Evolutionary conservation across 2,329 filamentous ascomycete genomes (phyloP).

Genomic region (Coniosporium tulheliwenetii): DNA sequence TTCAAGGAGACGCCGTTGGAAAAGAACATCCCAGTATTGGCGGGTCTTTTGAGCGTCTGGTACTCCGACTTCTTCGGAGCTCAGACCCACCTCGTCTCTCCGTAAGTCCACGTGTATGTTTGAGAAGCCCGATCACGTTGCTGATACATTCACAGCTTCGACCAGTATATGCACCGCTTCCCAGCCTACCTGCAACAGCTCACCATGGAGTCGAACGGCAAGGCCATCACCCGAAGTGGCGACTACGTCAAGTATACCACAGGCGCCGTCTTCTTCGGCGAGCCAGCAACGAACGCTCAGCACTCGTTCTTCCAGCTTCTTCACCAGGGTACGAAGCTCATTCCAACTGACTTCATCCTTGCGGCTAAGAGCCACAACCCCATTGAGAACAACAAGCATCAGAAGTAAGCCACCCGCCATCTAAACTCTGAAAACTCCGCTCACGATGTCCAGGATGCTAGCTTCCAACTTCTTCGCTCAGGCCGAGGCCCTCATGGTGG

Average conservation of each 20-base stretch:
- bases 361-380: slow-evolving; percentile 96
- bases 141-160: slow-evolving; percentile 46
- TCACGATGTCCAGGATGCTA: slow-evolving; percentile 43
- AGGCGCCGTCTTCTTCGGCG: slow-evolving; percentile 87
- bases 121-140: not conserved
- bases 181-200: slow-evolving; percentile 97
- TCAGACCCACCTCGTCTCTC: slow-evolving; percentile 92
- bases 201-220: slow-evolving; percentile 99
- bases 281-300: slow-evolving; percentile 97
- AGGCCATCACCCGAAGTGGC: slow-evolving; percentile 80
- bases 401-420: slow-evolving; percentile 39
- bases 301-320: slow-evolving; percentile 99
- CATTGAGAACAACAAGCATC: slow-evolving; percentile 79
- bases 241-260: slow-evolving; percentile 94
- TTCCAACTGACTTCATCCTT: slow-evolving; percentile 94
- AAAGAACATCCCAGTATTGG: slow-evolving; percentile 88
- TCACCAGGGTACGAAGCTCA: slow-evolving; percentile 97
- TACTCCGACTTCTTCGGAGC: slow-evolving; percentile 98
- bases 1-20: slow-evolving; percentile 82
- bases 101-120: slow-evolving; percentile 45
- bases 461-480: slow-evolving; percentile 86
- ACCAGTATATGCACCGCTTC: slow-evolving; percentile 98
- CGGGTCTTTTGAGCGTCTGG: slow-evolving; percentile 90
- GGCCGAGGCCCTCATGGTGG: slow-evolving; percentile 79
- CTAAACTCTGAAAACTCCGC: not conserved